Evolutionary conservation across 139 green algal genomes (phyloP).

Genomic region (Chlorella sp.): DNA sequence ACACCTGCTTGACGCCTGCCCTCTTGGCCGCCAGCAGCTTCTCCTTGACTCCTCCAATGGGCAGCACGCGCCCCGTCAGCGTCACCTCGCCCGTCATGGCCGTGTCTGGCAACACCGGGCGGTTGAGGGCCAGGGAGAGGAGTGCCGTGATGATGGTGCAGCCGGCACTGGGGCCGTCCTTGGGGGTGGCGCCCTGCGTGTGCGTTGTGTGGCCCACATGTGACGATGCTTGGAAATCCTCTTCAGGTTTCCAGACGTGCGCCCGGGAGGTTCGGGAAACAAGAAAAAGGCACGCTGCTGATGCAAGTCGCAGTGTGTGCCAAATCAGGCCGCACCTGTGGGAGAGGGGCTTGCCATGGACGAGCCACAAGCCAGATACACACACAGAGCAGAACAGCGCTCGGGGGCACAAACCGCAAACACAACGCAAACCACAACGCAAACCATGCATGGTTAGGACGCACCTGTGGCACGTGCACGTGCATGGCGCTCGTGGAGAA

Average conservation of each 20-base stretch:
- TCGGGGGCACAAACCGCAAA: no score
- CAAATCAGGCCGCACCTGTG: no score
- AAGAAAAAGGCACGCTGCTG: no score
- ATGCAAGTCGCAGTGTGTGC: no score
- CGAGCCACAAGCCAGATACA: no score
- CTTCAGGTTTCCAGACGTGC: no score
- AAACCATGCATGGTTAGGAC: not conserved
- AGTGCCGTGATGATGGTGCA: slow-evolving; percentile 91
- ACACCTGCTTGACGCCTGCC: slow-evolving; percentile 48
- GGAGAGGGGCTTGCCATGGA: no score
- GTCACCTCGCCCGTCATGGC: slow-evolving; percentile 96
- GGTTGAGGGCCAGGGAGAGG: slow-evolving; percentile 77
- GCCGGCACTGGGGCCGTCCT: slow-evolving; percentile 87
- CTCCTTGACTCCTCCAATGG: slow-evolving; percentile 92
- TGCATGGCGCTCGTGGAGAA: slow-evolving; percentile 63
- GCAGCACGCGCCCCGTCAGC: slow-evolving; percentile 88
- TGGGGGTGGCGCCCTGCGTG: slow-evolving; percentile 83
- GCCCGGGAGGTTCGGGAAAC: no score
- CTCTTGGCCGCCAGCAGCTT: slow-evolving; percentile 84
- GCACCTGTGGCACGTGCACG: slow-evolving; percentile 81
- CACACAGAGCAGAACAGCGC: no score
- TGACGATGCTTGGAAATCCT: no score
- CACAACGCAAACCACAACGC: no score
- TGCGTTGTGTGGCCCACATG: no score
- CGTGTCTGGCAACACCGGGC: slow-evolving; percentile 52